phyloP scores from a whole-genome alignment of 164 flowering plant species.

The Amborella trichopoda region DNA sequence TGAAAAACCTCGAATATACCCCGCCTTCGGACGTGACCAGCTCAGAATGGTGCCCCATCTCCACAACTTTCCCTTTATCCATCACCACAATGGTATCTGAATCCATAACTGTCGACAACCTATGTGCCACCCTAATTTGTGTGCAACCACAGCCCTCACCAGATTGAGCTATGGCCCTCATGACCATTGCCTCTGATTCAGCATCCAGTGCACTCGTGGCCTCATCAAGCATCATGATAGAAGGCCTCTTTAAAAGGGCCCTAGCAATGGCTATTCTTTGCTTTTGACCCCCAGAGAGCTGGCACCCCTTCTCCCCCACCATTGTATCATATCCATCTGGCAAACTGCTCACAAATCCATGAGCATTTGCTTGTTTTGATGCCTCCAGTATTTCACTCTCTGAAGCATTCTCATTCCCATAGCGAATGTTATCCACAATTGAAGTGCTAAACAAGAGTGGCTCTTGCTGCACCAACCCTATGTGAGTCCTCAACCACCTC shows the following conservation, averaged over 20 bases:
- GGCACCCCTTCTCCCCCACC: conserved; percentile 65
- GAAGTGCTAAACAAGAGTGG: conserved; percentile 69
- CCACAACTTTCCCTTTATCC: conserved; percentile 54
- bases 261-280: conserved; percentile 72
- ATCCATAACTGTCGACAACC: conserved; percentile 47
- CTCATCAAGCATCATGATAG: conserved; percentile 51
- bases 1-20: conserved; percentile 33
- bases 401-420: conserved; percentile 44
- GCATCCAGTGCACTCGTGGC: conserved; percentile 76
- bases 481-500: conserved; percentile 46
- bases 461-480: conserved; percentile 65
- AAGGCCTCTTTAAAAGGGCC: conserved; percentile 48
- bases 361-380: conserved; percentile 38
- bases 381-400: conserved; percentile 47
- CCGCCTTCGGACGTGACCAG: conserved; percentile 29
- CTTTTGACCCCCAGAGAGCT: conserved; percentile 69
- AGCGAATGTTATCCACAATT: conserved; percentile 50
- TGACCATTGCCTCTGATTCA: conserved; percentile 43
- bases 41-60: conserved; percentile 43
- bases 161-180: conserved; percentile 25
- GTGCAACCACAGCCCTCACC: conserved; percentile 21
- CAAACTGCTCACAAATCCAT: conserved; percentile 46
- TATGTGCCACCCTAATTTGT: conserved; percentile 55
- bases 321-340: conserved; percentile 51
- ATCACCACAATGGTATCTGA: conserved; percentile 55